Conservation (phyloP, 768 basidiomycete species). For the Tubosaeta sp. region DNA sequence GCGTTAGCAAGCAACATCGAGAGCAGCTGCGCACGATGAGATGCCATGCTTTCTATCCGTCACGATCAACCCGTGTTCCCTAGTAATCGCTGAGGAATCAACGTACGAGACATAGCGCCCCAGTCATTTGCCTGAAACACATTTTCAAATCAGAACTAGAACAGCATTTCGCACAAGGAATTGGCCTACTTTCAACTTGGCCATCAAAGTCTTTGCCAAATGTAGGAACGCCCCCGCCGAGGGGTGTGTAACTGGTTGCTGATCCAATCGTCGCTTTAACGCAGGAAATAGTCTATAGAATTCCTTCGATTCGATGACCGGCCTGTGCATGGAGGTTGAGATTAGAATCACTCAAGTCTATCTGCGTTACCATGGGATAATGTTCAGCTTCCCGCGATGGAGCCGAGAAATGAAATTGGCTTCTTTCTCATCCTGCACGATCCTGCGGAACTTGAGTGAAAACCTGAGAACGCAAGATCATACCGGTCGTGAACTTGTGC, state of each 20-base stretch:
- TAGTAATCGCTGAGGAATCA: background rate
- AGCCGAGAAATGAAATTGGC: slow-evolving; percentile 59
- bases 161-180: slow-evolving; percentile 14
- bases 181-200: slow-evolving; percentile 54
- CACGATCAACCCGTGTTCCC: background rate
- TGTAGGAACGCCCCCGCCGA: slow-evolving; percentile 53
- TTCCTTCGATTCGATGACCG: slow-evolving; percentile 56
- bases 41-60: slow-evolving; percentile 41
- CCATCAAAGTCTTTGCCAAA: slow-evolving; percentile 60
- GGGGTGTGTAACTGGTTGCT: slow-evolving; percentile 44
- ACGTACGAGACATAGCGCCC: slow-evolving; percentile 58
- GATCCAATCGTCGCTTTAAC: slow-evolving; percentile 45
- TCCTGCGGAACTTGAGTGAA: slow-evolving; percentile 52
- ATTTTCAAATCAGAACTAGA: background rate
- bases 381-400: slow-evolving; percentile 50
- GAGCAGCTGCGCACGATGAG: slow-evolving; percentile 45
- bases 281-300: slow-evolving; percentile 53
- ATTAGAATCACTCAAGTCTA: background rate
- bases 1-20: slow-evolving; percentile 42
- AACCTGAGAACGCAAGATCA: slow-evolving; percentile 30
- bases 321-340: slow-evolving; percentile 21
- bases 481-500: no score
- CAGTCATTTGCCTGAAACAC: slow-evolving; percentile 52
- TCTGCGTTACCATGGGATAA: slow-evolving; percentile 48
- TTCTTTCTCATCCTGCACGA: slow-evolving; percentile 56